Evolutionary conservation across 1,139 yeast species (phyloP), one percentile per base, ranked within the genome.

Genomic region (Candida sp.): DNA sequence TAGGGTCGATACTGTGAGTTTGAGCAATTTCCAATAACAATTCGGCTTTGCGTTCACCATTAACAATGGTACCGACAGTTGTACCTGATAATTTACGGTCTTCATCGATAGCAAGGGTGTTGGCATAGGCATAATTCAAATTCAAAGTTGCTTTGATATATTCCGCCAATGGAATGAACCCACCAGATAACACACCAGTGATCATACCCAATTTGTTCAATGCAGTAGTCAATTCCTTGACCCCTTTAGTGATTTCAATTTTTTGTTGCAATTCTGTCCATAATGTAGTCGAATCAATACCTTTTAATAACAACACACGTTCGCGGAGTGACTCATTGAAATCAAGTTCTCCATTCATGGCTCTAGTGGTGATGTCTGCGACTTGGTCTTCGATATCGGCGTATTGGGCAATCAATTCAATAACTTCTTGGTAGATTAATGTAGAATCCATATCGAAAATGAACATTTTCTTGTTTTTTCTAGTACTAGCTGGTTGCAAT

Each of bases 371-470:
- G 57, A 95, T 91, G 43, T 76, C 70, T 2, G 69, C 67, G 2
- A 66, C 69, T 45, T 61, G 56, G 36, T 61, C 60, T 48, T 64
- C 68, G 33, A 66, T 65, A 39, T 62, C 53, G 9, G 70, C 70
- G 44, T 65, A 64, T 8, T 64, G 89, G 3, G 99, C 99, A 52
- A 95, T 91, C 59, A 93, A 69, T 60, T 95, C 99, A 53, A 93
- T 93, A 39, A 93, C 98, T 65, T 95, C 99, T 65, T 95, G 98
- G 63, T 87, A 84, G 53, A 95, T 95, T 58, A 95, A 70, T 0
- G 99, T 95, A 1, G 98, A 91, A 68, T 95, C 99, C 99, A 95
- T 95, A 57, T 95, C 99, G 57, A 95, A 95, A 21, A 95, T 88
- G 49, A 88, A 83, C 40, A 93, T 71, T 53, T 80, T 78, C 58